Base-by-base conservation (phyloP, 2,329 filamentous ascomycete genomes). In the Hypoxylon sp. region DNA sequence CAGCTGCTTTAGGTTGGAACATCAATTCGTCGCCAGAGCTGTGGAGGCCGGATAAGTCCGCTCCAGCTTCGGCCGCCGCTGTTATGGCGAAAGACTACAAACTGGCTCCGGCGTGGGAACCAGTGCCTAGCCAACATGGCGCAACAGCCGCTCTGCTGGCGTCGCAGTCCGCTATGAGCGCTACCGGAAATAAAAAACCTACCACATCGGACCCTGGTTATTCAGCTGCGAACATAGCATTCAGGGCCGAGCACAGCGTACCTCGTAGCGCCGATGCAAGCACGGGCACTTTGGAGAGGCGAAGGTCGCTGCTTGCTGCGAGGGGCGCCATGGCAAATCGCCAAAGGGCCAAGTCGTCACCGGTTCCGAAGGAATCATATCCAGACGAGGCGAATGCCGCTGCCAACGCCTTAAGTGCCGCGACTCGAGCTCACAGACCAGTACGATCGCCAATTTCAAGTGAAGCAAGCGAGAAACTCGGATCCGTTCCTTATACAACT, bases 121-220 rank as follows among this genome's bases (percentile, higher is more conserved):
- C 89, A 7, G 82, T 88, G 61, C 80, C 85, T 58, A 91, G 86
- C 73, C 80, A 86, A 11, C 86, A 89, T 51, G 91, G 91, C 33
- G 89, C 91, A 52, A 92, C 91, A 75, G 92, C 93, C 49, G 93
- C 93, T 3, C 75, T 93, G 8, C 80, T 92, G 24, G 92, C 92
- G 74, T 84, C 77, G 67, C 83, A 78, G 71, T 82, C 85, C 57
- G 83, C 83, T 50, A 81, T 72, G 52, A 85, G 83, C 72, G 24
- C 44, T 32, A 76, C 84, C 52, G 81, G 84, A 64, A 77, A 84
- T 16, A 86, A 82, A 83, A 80, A 78, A 56, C 83, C 85, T 2
- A 76, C 84, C 51, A 78, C 82, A 26, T 72, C 75, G 24, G 65
- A 66, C 12, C 81, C 79, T 67, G 91, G 91, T 18, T 87, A 87